These are phyloP conservation scores for Manihot esculenta DNA, from an alignment of 441 rosid species.

Conservation along the genomic window DNA sequence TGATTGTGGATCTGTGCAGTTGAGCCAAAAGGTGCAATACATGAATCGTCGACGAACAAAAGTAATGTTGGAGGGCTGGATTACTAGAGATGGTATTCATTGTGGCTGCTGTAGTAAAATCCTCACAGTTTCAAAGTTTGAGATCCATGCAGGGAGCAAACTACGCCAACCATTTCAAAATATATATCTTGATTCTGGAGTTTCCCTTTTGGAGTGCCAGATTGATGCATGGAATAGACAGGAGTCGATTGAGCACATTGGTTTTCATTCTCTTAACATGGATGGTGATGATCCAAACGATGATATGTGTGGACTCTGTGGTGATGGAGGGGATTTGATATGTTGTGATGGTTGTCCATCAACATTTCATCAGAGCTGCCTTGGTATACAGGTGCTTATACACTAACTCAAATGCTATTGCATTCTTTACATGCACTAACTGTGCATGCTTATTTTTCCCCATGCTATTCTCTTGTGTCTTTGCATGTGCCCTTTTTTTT, in stretches of 20 bases:
- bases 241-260: conserved; percentile 49
- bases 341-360: conserved; percentile 99
- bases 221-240: conserved; percentile 84
- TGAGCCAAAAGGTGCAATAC: conserved; percentile 89
- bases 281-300: conserved; percentile 94
- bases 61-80: conserved; percentile 94
- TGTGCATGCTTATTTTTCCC: background rate
- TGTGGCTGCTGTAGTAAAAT: conserved; percentile 98
- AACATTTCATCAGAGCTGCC: conserved; percentile 92
- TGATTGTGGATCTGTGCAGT: conserved; percentile 75
- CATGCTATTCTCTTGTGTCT: background rate
- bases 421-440: background rate
- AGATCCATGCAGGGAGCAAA: conserved; percentile 98
- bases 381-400: conserved; percentile 62
- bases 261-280: conserved; percentile 53
- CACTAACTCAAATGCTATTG: background rate
- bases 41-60: conserved; percentile 73
- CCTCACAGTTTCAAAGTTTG: conserved; percentile 80
- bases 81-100: conserved; percentile 86
- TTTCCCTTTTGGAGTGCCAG: conserved; percentile 86
- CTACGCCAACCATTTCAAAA: conserved; percentile 85
- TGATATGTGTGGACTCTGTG: conserved; percentile 95
- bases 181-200: conserved; percentile 83
- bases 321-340: conserved; percentile 97
- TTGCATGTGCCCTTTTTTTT: background rate